These are phyloP conservation scores for Aaosphaeria arxii DNA, from an alignment of 2,329 filamentous ascomycete species.

Conservation along the genomic window DNA sequence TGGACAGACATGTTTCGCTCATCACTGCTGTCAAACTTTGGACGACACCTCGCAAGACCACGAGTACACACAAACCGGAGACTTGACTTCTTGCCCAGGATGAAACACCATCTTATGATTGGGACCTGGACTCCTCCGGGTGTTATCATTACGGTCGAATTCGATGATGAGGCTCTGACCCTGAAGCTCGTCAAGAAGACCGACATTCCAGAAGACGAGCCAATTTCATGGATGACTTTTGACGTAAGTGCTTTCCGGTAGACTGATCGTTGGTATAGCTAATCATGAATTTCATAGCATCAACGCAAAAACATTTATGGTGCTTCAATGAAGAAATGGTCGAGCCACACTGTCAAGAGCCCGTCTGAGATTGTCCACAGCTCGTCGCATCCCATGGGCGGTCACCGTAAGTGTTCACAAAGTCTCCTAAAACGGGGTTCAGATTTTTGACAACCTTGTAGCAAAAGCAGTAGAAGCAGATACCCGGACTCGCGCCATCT, in stretches of 20 bases:
- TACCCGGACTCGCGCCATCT: slow-evolving; percentile 85
- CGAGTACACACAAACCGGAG: no score
- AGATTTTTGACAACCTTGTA: slow-evolving; percentile 30
- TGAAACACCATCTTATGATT: slow-evolving; percentile 89
- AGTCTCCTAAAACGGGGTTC: not conserved
- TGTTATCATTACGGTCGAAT: slow-evolving; percentile 84
- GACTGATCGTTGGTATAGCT: not conserved
- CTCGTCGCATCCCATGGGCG: slow-evolving; percentile 70
- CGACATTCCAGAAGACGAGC: slow-evolving; percentile 76
- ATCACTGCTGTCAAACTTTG: no score
- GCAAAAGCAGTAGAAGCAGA: slow-evolving; percentile 65
- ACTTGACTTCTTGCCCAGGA: slow-evolving; percentile 34
- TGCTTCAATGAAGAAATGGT: slow-evolving; percentile 92
- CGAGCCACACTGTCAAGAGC: slow-evolving; percentile 72
- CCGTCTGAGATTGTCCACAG: slow-evolving; percentile 75
- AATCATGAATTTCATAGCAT: slow-evolving; percentile 48
- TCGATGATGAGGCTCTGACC: slow-evolving; percentile 76
- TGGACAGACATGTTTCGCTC: no score
- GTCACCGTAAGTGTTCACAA: slow-evolving; percentile 59
- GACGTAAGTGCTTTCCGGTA: slow-evolving; percentile 57
- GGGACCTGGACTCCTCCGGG: slow-evolving; percentile 89
- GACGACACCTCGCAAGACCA: no score
- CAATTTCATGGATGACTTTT: slow-evolving; percentile 93
- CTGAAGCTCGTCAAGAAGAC: slow-evolving; percentile 76
- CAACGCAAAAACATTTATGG: slow-evolving; percentile 82